Base-by-base conservation (phyloP, 2,329 filamentous ascomycete genomes). In the Ambrosiella xylebori region DNA sequence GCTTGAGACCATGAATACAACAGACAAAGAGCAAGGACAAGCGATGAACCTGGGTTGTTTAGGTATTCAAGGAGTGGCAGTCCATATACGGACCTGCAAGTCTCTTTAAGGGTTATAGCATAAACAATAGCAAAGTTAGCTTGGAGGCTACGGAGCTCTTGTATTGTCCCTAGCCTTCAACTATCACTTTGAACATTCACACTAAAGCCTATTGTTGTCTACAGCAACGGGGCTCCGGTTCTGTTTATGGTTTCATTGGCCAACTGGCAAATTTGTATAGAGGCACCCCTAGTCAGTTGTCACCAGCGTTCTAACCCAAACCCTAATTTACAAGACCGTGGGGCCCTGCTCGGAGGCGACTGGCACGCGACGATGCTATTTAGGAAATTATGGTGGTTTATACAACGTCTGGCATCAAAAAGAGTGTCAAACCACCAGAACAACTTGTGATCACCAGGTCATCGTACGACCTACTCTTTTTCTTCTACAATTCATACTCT, bases 201-300 rank as follows among this genome's bases (percentile, higher is more conserved):
- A 47, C 52, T 54, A 50, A 13, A 50, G 41, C 39, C 39, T 27
- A 37, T 56, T 60, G 59, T 60, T 60, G 56, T 60, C 56, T 57
- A 53, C 52, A 53, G 59, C 56, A 60, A 58, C 59, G 58, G 27
- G 27, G 27, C 54, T 37, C 19, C 51, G 13, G 35, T 27, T 53
- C 58, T 61, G 56, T 61, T 57, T 61, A 61, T 71, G 68, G 68
- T 68, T 71, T 69, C 56, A 64, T 63, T 63, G 36, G 45, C 19
- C 59, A 56, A 45, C 56, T 57, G 56, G 3, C 27, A 27, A 4
- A 27, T 17, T 13, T 41, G 15, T n/a, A 8, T 19, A 6, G 39
- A 7, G 35, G 8, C 13, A 2, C 12, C 6, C 47, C 27, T 51
- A 8, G n/a, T 15, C 44, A 47, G 44, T 17, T 47, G 44, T 8